Percentiles rank a stretch among this genome's conserved stretches.
Evolutionary conservation across 2,329 filamentous ascomycete species (phyloP).

Genomic region (Curvularia spicifera): DNA sequence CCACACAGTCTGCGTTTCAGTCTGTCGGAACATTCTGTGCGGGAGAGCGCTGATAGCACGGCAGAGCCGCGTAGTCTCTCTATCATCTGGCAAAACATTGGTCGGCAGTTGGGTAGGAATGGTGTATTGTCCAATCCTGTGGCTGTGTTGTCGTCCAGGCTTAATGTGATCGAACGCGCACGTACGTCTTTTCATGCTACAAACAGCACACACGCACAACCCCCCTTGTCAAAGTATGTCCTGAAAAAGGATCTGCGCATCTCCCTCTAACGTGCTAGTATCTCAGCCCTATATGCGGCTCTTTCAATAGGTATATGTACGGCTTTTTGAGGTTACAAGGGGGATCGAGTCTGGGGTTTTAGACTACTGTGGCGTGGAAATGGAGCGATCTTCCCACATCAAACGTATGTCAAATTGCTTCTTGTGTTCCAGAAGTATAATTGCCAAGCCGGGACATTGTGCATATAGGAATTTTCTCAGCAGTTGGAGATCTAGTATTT

Average conservation of each 20-base stretch:
- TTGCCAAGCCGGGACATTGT: neutral
- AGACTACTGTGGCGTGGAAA: neutral
- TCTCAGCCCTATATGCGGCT: neutral
- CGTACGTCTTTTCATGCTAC: neutral
- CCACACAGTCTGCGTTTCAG: constrained; percentile 19
- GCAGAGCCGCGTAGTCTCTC: neutral
- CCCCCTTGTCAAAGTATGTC: neutral
- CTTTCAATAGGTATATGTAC: neutral
- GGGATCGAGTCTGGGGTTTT: neutral
- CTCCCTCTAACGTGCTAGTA: neutral
- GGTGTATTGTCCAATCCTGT: neutral
- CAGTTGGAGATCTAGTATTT: neutral
- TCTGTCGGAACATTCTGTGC: constrained; percentile 8
- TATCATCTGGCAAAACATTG: neutral
- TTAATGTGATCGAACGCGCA: too few relatives aligned
- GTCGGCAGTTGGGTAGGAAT: neutral
- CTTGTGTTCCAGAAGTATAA: neutral
- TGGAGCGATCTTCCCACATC: neutral
- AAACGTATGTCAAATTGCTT: constrained; percentile 4
- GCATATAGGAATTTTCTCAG: neutral
- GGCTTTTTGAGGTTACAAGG: too few relatives aligned
- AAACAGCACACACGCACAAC: neutral
- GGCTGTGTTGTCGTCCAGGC: neutral
- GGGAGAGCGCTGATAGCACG: neutral
- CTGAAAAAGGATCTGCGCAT: neutral